Evolutionary conservation across 169 alveolate species (phyloP), one percentile per base, ranked within the genome.

Genomic region (Neospora caninum): DNA sequence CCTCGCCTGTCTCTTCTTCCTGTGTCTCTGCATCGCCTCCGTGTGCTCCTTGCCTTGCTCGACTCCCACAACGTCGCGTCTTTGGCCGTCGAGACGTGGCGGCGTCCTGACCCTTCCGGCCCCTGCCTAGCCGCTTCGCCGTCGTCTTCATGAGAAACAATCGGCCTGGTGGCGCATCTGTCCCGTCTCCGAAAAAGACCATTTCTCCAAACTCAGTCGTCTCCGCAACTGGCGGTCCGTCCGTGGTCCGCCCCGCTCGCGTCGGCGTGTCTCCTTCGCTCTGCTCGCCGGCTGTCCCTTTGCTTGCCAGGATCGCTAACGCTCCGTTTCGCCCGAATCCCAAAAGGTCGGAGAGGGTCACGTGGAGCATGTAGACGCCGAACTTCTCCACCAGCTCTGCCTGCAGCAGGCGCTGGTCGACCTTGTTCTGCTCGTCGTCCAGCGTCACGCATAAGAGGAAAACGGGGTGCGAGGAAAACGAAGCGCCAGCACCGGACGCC

Each of bases 351-450:
- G 49, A 53, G 39, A 69, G 41, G 29, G 93, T 41, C 36, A 70
- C 41, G 36, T 42, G 69, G 1, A 39, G 78, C 78, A 89, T 25
- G 43, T 67, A 80, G 38, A 34, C 53, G 73, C 93, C 88, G 88
- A 39, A 22, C 80, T 34, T 34, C 27, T 10, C 13, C 93, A 38
- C 36, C 43, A 89, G 36, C 67, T 38, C 78, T n/a, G 29, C 34
- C 93, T 89, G 88, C 64, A 89, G 69, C 69, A 43, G 86, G 69
- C 45, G 87, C 93, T 89, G 93, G 39, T 89, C 93, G 29, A 69
- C 80, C n/a, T 34, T 41, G 88, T 89, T 89, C 13, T 31, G 1
- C 43, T 89, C 93, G 54, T 39, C 73, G 18, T 69, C 93, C 88
- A 69, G 69, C 13, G 36, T 39, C 73, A 89, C 93, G 25, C 58